Percentiles rank a stretch among this genome's conserved stretches.
These are phyloP conservation scores for Kodamaea hsintzibuensis DNA, from an alignment of 805 yeast species.

Conservation along the genomic window DNA sequence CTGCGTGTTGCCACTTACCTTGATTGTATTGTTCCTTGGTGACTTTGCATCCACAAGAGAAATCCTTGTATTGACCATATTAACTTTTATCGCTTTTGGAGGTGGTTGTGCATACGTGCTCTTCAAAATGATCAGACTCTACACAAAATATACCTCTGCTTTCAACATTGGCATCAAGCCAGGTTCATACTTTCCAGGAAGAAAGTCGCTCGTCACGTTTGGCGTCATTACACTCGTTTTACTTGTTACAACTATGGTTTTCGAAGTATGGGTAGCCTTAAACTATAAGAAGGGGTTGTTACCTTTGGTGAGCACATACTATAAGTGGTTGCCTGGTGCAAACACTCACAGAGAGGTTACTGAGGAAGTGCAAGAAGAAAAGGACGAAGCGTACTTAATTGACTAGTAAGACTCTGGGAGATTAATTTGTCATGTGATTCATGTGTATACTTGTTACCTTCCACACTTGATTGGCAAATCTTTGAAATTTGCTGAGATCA, in stretches of 20 bases:
- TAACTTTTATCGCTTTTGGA: slow-evolving; percentile 31
- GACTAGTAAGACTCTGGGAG: too few species aligned
- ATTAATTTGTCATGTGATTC: too few species aligned
- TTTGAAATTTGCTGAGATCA: too few species aligned
- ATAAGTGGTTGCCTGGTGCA: slow-evolving; percentile 11
- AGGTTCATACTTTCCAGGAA: slow-evolving; percentile 43
- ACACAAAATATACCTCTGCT: slow-evolving; percentile 42
- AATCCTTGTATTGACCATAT: slow-evolving; percentile 22
- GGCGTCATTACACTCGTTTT: slow-evolving; percentile 44
- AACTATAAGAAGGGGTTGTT: slow-evolving; percentile 19
- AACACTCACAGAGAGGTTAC: background rate
- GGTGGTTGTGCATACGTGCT: slow-evolving; percentile 47
- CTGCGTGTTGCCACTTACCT: slow-evolving; percentile 45
- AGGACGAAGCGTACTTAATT: slow-evolving; percentile 7
- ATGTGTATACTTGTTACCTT: too few species aligned
- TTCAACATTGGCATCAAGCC: slow-evolving; percentile 27
- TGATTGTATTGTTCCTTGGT: slow-evolving; percentile 37
- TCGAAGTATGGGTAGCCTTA: slow-evolving; percentile 15
- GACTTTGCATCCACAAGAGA: slow-evolving; percentile 41
- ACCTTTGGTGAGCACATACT: slow-evolving; percentile 20
- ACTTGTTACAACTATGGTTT: slow-evolving; percentile 33
- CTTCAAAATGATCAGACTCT: slow-evolving; percentile 48
- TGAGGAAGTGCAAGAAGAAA: slow-evolving; percentile 3
- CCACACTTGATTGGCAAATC: too few species aligned
- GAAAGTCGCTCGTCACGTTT: slow-evolving; percentile 45